phyloP scores from a whole-genome alignment of 108 stramenopile species.

The Skeletonema tropicum region DNA sequence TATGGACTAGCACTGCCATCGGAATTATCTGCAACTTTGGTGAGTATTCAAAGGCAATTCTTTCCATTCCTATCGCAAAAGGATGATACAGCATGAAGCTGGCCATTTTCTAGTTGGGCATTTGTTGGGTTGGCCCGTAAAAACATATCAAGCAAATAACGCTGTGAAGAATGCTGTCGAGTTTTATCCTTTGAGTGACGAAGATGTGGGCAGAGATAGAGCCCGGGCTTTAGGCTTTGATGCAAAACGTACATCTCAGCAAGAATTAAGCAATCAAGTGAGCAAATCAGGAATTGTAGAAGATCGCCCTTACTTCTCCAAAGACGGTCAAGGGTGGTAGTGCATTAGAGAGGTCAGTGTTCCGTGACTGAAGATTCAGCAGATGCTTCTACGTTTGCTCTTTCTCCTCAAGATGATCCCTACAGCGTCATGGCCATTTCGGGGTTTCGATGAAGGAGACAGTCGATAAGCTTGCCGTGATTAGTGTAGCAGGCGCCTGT shows the following conservation, averaged over 20 bases:
- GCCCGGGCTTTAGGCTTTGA: slow-evolving; percentile 78
- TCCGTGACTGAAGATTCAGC: slow-evolving; percentile 63
- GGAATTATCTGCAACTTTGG: slow-evolving; percentile 63
- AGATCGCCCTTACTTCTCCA: slow-evolving; percentile 72
- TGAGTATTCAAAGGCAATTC: slow-evolving; percentile 66
- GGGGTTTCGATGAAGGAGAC: slow-evolving; percentile 81
- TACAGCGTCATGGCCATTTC: slow-evolving; percentile 76
- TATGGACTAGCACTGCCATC: slow-evolving; percentile 81
- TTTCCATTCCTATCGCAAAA: slow-evolving; percentile 80
- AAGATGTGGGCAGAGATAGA: slow-evolving; percentile 53
- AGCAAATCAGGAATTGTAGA: background rate
- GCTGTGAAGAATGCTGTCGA: slow-evolving; percentile 89
- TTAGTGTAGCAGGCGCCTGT: slow-evolving; percentile 85
- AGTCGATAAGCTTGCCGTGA: slow-evolving; percentile 72
- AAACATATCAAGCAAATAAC: slow-evolving; percentile 63
- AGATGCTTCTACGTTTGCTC: slow-evolving; percentile 55
- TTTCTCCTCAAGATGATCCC: slow-evolving; percentile 66
- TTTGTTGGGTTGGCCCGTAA: slow-evolving; percentile 75
- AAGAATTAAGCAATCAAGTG: slow-evolving; percentile 15
- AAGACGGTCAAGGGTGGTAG: slow-evolving; percentile 68
- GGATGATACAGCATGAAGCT: slow-evolving; percentile 89
- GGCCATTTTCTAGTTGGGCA: slow-evolving; percentile 86
- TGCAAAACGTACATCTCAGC: slow-evolving; percentile 15
- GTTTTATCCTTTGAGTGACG: slow-evolving; percentile 83
- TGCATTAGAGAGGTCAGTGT: slow-evolving; percentile 64